Percentiles rank a stretch among this genome's conserved stretches.
These are phyloP conservation scores for Phytophthora cactorum DNA, from an alignment of 352 stramenopile genomes.

Conservation along the genomic window DNA sequence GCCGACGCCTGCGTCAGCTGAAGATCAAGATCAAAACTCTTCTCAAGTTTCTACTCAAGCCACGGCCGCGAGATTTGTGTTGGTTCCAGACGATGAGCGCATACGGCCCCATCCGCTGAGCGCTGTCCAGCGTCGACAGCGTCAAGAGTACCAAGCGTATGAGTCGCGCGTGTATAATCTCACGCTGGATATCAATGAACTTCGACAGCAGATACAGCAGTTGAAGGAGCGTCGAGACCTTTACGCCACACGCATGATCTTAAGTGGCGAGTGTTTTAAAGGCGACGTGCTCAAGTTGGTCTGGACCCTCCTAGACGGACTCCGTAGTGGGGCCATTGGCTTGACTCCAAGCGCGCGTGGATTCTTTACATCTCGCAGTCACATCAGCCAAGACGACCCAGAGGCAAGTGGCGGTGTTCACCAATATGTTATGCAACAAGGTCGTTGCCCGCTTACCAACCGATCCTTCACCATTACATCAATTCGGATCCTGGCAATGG, in stretches of 20 bases:
- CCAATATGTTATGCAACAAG: constrained; percentile 42
- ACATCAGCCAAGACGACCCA: constrained; percentile 12
- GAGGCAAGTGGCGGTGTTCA: constrained; percentile 20
- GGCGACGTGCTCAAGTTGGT: constrained; percentile 24
- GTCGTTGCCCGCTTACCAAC: constrained; percentile 28
- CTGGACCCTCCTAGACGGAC: constrained; percentile 22
- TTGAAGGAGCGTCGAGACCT: constrained; percentile 25
- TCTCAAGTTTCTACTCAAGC: not conserved
- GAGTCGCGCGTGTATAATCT: constrained; percentile 36
- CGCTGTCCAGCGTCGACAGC: constrained; percentile 13
- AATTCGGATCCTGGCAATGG: constrained; percentile 22
- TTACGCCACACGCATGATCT: constrained; percentile 9
- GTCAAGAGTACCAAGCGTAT: constrained; percentile 14
- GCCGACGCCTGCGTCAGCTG: not conserved
- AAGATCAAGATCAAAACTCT: not conserved
- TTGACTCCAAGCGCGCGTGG: constrained; percentile 16
- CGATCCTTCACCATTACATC: constrained; percentile 23
- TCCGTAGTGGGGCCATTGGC: constrained; percentile 7
- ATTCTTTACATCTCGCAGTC: constrained; percentile 23
- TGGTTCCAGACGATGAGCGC: constrained; percentile 21
- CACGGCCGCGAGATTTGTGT: not conserved
- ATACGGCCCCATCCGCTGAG: constrained; percentile 26
- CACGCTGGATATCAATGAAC: constrained; percentile 38
- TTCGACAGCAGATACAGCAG: constrained; percentile 33
- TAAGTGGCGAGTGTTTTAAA: constrained; percentile 27